Evolutionary conservation across 495 filamentous ascomycete species (phyloP).

Genomic region (Collariella sp.): DNA sequence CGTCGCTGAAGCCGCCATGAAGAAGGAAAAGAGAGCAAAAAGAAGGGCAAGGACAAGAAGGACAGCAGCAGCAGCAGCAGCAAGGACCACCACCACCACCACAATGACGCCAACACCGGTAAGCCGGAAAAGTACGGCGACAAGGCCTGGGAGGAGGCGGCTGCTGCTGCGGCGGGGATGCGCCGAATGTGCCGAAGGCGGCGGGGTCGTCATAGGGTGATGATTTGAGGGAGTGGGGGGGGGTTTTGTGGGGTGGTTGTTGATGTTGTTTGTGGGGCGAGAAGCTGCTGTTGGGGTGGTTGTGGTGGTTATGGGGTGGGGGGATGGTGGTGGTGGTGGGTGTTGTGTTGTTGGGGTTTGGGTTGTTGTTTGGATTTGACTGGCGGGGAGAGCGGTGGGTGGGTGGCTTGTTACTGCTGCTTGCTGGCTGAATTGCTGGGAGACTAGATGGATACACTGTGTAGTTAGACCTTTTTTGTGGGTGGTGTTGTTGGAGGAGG

Average conservation of each 20-base stretch:
- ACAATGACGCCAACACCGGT: too few species aligned
- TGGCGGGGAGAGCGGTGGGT: not conserved
- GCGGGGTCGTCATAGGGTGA: not conserved
- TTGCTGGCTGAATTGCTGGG: too few species aligned
- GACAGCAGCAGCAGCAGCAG: conserved; percentile 48
- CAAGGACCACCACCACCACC: too few species aligned
- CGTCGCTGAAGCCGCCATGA: conserved; percentile 89
- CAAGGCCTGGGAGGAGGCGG: conserved; percentile 21
- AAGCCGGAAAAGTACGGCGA: conserved; percentile 45
- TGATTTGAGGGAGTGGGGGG: not conserved
- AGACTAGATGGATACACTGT: not conserved
- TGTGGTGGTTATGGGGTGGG: too few species aligned
- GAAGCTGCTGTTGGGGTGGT: too few species aligned
- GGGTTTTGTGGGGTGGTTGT: not conserved
- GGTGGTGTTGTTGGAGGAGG: too few species aligned
- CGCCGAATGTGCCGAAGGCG: conserved; percentile 37
- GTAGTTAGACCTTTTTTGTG: too few species aligned
- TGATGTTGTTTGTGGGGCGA: not conserved
- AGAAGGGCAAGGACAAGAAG: conserved; percentile 60
- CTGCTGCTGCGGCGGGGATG: conserved; percentile 32
- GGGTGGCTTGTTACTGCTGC: not conserved
- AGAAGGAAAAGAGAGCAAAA: conserved; percentile 78
- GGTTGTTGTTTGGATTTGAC: not conserved
- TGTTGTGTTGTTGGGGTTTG: not conserved
- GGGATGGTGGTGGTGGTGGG: not conserved